These are phyloP conservation scores for Cystofilobasidium macerans DNA, from an alignment of 768 basidiomycete species.

Conservation along the genomic window DNA sequence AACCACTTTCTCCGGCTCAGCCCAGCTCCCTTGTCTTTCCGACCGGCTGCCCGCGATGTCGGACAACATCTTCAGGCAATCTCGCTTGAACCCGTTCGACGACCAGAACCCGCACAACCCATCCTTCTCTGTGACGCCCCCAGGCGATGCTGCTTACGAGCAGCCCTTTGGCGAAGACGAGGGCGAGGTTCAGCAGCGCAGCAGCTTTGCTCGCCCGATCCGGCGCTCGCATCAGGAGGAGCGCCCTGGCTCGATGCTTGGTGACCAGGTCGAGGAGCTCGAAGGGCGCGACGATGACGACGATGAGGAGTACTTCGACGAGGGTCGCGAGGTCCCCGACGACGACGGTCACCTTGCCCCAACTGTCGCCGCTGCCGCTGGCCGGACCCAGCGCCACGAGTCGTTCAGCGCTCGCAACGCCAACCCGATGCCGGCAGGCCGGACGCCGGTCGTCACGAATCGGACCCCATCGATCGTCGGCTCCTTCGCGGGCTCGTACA, in stretches of 20 bases:
- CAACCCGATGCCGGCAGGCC: conserved; percentile 4
- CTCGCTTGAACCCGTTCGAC: conserved; percentile 17
- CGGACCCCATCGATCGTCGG: neutral
- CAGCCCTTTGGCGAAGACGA: neutral
- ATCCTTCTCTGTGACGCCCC: neutral
- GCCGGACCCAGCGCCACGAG: neutral
- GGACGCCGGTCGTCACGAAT: conserved; percentile 3
- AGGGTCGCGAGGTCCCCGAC: neutral
- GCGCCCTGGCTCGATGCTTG: neutral
- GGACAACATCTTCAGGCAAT: conserved; percentile 20
- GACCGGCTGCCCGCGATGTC: neutral
- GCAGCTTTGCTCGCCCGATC: neutral
- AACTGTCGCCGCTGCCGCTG: neutral
- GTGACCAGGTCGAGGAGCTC: neutral
- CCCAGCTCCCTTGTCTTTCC: neutral
- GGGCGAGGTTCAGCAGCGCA: neutral
- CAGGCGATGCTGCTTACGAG: neutral
- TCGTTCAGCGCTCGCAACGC: neutral
- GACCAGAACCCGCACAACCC: conserved; percentile 1
- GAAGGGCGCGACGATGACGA: neutral
- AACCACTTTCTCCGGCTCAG: neutral
- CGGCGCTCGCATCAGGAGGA: neutral
- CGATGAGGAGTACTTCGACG: conserved; percentile 2
- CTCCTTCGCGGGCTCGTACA: conserved; percentile 18
- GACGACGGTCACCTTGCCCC: neutral